Conservation (phyloP, 1,284 basidiomycete genomes). For the Austroboletus rostrupii region DNA sequence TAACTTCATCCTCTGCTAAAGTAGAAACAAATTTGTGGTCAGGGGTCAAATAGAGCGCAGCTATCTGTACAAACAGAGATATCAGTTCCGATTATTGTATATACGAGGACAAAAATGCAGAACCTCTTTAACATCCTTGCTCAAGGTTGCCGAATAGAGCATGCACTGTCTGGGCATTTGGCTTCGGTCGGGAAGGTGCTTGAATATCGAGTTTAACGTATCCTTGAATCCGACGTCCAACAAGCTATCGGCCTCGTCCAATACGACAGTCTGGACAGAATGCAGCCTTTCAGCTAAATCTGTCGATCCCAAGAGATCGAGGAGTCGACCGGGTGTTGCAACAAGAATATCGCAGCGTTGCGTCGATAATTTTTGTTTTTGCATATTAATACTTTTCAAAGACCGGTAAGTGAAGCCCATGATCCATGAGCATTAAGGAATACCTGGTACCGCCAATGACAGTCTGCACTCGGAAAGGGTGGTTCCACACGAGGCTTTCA, state of each 20-base stretch:
- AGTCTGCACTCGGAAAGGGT: slow-evolving; percentile 36
- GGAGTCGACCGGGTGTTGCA: slow-evolving; percentile 85
- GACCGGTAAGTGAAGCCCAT: slow-evolving; percentile 1
- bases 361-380: slow-evolving; percentile 37
- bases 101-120: neutral
- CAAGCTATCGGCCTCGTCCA: slow-evolving; percentile 89
- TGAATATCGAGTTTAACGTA: slow-evolving; percentile 74
- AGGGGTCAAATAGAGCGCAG: slow-evolving; percentile 41
- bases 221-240: slow-evolving; percentile 88
- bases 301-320: slow-evolving; percentile 68
- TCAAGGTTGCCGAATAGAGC: slow-evolving; percentile 74
- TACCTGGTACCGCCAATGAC: slow-evolving; percentile 56
- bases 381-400: slow-evolving; percentile 21
- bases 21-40: slow-evolving; percentile 62
- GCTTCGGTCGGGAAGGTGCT: slow-evolving; percentile 45
- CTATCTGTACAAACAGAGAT: slow-evolving; percentile 33
- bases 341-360: slow-evolving; percentile 75
- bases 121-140: slow-evolving; percentile 37
- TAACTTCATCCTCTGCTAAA: slow-evolving; percentile 55
- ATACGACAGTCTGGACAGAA: slow-evolving; percentile 73
- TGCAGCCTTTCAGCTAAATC: slow-evolving; percentile 32
- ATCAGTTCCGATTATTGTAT: neutral
- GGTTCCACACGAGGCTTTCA: slow-evolving; percentile 62
- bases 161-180: slow-evolving; percentile 60
- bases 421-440: neutral